phyloP scores from a whole-genome alignment of 768 basidiomycete genomes.

The Coprinopsis marcescibilis region DNA sequence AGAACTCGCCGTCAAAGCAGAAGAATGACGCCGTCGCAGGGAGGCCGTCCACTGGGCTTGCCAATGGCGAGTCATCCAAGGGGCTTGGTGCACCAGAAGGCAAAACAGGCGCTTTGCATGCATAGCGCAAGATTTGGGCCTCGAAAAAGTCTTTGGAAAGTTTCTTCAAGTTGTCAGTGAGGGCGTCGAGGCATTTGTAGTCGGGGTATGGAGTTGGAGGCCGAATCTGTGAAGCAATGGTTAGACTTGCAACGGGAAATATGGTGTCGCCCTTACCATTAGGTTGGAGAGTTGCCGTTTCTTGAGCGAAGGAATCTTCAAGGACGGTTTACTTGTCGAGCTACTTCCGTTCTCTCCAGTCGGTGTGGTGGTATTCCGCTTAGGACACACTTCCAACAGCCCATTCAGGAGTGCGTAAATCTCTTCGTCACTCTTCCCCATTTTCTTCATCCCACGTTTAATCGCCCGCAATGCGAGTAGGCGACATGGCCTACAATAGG shows the following conservation, averaged over 20 bases:
- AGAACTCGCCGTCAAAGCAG: constrained; percentile 47
- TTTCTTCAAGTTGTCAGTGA: constrained; percentile 22
- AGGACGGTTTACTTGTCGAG: not conserved
- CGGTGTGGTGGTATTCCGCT: constrained; percentile 19
- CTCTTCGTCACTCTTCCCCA: constrained; percentile 11
- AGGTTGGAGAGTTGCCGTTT: not conserved
- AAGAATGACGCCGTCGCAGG: constrained; percentile 25
- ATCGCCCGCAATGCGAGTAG: not conserved
- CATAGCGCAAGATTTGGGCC: constrained; percentile 28
- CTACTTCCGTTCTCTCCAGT: too few species aligned
- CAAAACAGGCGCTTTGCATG: constrained; percentile 17
- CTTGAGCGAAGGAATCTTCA: not conserved
- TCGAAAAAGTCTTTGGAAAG: constrained; percentile 28
- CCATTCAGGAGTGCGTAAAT: constrained; percentile 18
- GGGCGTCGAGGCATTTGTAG: constrained; percentile 26
- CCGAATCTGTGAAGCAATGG: constrained; percentile 13
- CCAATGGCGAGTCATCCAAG: too few species aligned
- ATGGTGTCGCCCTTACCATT: too few species aligned
- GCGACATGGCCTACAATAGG: constrained; percentile 9
- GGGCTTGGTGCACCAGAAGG: constrained; percentile 1
- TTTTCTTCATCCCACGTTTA: constrained; percentile 12
- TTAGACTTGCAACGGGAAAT: too few species aligned
- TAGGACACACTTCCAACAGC: too few species aligned
- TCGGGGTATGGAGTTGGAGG: constrained; percentile 28
- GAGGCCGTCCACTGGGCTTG: not conserved